phyloP scores from a whole-genome alignment of 805 yeast species.

The Groenewaldozyma tartarivorans region DNA sequence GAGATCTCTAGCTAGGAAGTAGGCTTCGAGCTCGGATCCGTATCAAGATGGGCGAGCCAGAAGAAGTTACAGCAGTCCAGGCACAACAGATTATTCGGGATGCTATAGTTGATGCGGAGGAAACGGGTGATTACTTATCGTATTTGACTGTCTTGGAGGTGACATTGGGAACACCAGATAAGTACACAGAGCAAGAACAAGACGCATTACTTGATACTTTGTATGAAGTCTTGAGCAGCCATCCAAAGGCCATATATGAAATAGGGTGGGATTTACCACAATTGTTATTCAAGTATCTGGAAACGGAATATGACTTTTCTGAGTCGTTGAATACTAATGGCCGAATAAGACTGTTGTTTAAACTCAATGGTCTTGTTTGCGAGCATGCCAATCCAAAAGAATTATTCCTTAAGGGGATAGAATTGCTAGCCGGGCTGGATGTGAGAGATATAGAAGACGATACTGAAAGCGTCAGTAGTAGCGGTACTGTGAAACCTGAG shows the following conservation, averaged over 20 bases:
- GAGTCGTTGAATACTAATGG: neutral
- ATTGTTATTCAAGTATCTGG: constrained; percentile 47
- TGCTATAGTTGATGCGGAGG: constrained; percentile 15
- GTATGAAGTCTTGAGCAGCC: constrained; percentile 31
- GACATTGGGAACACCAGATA: constrained; percentile 39
- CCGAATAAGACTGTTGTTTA: neutral
- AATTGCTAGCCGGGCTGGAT: constrained; percentile 39
- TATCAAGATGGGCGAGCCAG: neutral
- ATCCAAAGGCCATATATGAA: constrained; percentile 39
- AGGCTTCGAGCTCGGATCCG: too few species aligned
- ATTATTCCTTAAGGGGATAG: constrained; percentile 60
- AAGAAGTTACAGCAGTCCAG: neutral
- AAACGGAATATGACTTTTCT: constrained; percentile 15
- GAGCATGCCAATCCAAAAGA: constrained; percentile 73
- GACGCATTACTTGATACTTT: constrained; percentile 39
- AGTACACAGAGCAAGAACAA: constrained; percentile 42
- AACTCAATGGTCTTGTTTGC: constrained; percentile 31
- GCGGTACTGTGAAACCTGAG: neutral
- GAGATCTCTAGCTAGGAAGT: too few species aligned
- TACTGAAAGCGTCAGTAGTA: constrained; percentile 7
- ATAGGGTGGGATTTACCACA: constrained; percentile 92
- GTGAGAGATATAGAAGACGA: constrained; percentile 17
- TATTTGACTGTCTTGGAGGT: constrained; percentile 67
- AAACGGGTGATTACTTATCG: constrained; percentile 53
- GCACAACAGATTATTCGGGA: neutral